These are phyloP conservation scores for Populus tremula DNA, from an alignment of 345 rosid genomes.

Conservation along the genomic window DNA sequence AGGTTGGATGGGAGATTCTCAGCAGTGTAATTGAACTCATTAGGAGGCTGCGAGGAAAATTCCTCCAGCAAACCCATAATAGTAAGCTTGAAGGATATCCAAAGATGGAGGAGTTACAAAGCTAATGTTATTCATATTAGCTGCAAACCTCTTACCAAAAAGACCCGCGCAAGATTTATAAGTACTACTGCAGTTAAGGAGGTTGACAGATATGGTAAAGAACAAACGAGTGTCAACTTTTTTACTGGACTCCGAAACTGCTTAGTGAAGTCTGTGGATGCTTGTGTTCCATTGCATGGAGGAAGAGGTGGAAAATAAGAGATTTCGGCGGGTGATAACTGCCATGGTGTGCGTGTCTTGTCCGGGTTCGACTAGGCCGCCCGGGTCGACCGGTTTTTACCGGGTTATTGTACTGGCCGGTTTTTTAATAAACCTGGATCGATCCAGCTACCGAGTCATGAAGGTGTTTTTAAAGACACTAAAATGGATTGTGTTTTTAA, in stretches of 20 bases:
- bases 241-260: background rate
- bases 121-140: conserved; percentile 8
- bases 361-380: too few species aligned
- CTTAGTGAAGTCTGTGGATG: background rate
- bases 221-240: conserved; percentile 6
- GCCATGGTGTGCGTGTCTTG: background rate
- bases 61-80: background rate
- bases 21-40: conserved; percentile 7
- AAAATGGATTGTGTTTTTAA: too few species aligned
- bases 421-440: too few species aligned
- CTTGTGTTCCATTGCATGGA: background rate
- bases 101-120: background rate
- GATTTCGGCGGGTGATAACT: background rate
- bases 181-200: background rate
- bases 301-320: background rate
- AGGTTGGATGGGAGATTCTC: background rate
- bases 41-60: conserved; percentile 7
- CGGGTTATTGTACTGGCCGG: rapidly evolving
- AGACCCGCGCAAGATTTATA: background rate
- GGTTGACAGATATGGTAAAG: conserved; percentile 9
- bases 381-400: too few species aligned
- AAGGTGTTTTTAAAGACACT: too few species aligned
- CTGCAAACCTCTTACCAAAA: background rate
- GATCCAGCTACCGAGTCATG: rapidly evolving
- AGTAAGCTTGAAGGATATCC: conserved; percentile 6